phyloP scores from a whole-genome alignment of 73 alveolate species.

The Paramecium caudatum region DNA sequence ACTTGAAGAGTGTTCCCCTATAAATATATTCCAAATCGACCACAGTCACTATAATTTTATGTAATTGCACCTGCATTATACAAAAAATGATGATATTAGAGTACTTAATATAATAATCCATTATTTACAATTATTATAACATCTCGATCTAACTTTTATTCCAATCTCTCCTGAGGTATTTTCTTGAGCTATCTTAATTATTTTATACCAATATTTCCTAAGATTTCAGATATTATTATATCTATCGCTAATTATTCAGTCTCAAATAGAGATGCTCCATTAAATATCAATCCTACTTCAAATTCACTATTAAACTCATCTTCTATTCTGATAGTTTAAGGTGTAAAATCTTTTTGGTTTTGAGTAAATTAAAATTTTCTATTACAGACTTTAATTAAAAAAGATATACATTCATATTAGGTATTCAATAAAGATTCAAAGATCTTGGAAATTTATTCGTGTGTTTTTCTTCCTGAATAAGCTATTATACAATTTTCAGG shows the following conservation, averaged over 20 bases:
- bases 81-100: not conserved
- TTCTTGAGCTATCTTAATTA: not conserved
- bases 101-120: not conserved
- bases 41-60: not conserved
- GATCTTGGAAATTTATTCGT: not conserved
- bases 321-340: not conserved
- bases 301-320: not conserved
- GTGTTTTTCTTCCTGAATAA: not conserved
- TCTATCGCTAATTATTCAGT: not conserved
- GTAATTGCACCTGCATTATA: not conserved
- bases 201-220: not conserved
- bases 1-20: not conserved
- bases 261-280: not conserved
- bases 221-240: not conserved
- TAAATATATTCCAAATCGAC: not conserved
- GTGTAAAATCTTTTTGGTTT: not conserved
- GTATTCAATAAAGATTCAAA: not conserved
- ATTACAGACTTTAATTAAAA: not conserved
- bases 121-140: slow-evolving; percentile 30
- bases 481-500: not conserved
- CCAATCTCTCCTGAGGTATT: slow-evolving; percentile 14
- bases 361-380: not conserved
- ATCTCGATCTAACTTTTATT: slow-evolving; percentile 16
- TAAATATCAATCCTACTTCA: not conserved
- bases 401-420: not conserved